Evolutionary conservation across 345 rosid genomes (phyloP).

Genomic region (Citrus inodora): DNA sequence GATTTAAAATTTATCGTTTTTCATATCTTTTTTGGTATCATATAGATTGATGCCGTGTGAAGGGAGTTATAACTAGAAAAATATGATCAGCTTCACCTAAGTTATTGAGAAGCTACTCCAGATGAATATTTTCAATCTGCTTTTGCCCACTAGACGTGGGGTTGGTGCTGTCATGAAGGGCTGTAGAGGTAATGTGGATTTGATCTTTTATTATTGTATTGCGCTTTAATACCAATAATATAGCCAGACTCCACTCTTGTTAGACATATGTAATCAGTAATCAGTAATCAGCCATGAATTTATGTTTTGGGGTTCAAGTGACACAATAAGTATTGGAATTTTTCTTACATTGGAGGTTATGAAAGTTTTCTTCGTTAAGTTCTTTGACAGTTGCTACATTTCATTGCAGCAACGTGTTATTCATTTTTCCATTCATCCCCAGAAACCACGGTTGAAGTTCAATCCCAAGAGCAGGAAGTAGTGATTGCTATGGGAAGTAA

Average conservation of each 20-base stretch:
- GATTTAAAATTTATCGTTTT: neutral
- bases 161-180: conserved; percentile 14
- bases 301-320: neutral
- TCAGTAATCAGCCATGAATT: neutral
- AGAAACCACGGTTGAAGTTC: conserved; percentile 40
- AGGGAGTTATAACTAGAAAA: neutral
- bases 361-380: neutral
- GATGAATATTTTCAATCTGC: conserved; percentile 36
- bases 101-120: neutral
- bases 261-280: neutral
- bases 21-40: neutral
- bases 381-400: conserved; percentile 5
- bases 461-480: conserved; percentile 70
- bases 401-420: conserved; percentile 32
- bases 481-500: conserved; percentile 92
- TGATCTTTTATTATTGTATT: neutral
- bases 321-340: neutral
- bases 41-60: neutral
- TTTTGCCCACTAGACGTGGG: conserved; percentile 19
- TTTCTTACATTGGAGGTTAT: neutral
- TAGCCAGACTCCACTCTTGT: neutral
- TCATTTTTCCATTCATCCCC: conserved; percentile 35
- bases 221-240: neutral
- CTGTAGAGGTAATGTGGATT: conserved; percentile 21
- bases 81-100: neutral